Evolutionary conservation across 441 rosid genomes (phyloP).

Genomic region (Breynia disticha): DNA sequence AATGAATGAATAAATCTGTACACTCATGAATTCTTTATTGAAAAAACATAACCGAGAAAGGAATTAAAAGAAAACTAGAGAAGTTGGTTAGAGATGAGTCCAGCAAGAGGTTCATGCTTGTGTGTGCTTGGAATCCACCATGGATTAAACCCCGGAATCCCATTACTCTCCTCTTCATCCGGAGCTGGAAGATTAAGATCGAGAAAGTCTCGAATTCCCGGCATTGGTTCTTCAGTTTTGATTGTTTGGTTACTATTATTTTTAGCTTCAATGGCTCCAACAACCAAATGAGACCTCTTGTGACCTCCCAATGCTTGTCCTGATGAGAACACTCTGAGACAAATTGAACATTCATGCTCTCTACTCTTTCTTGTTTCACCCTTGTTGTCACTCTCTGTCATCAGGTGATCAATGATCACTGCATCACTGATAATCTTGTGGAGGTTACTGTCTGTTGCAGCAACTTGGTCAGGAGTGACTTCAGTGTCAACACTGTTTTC

Average conservation of each 20-base stretch:
- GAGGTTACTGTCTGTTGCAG: slow-evolving; percentile 12
- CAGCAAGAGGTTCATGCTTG: slow-evolving; percentile 33
- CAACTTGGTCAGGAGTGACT: slow-evolving; percentile 18
- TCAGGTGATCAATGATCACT: slow-evolving; percentile 7
- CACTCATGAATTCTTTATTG: slow-evolving; percentile 12
- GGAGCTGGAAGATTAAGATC: slow-evolving; percentile 61
- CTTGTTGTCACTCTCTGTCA: slow-evolving; percentile 9
- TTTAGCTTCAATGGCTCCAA: slow-evolving; percentile 12
- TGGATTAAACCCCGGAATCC: slow-evolving; percentile 28
- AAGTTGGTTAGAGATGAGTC: slow-evolving; percentile 33
- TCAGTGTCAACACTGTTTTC: slow-evolving; percentile 25
- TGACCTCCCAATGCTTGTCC: slow-evolving; percentile 72
- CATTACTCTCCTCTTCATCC: slow-evolving; percentile 34
- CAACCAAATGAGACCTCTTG: slow-evolving; percentile 47
- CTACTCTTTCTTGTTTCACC: slow-evolving; percentile 19
- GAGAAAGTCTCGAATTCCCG: slow-evolving; percentile 28
- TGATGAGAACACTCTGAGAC: slow-evolving; percentile 42
- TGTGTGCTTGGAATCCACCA: slow-evolving; percentile 45
- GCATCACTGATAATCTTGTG: slow-evolving; percentile 11
- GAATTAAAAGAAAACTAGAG: slow-evolving; percentile 2
- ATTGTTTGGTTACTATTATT: slow-evolving; percentile 5
- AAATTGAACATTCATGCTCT: slow-evolving; percentile 45
- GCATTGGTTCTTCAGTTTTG: slow-evolving; percentile 18
- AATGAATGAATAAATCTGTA: slow-evolving; percentile 43
- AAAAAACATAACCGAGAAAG: slow-evolving; percentile 6